Evolutionary conservation across 2,329 filamentous ascomycete species (phyloP), one percentile per base, ranked within the genome.

Genomic region (Curvularia lunata): DNA sequence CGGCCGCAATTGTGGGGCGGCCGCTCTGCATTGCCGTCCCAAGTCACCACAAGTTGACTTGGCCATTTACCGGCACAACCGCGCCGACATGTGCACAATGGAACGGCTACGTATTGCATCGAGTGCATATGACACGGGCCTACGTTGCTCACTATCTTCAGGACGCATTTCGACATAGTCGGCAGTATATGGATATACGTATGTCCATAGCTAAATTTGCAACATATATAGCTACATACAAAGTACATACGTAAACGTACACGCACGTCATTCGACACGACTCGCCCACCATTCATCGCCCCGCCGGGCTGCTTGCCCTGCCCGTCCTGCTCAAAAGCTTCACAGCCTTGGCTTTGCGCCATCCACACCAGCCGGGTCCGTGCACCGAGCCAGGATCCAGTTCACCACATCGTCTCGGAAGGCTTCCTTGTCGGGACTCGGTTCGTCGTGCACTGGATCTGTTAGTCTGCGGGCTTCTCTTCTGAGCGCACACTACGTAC

Each of bases 391-490:
- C 40, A 75, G 52, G 49, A 78, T 73, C 75, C 75, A 78, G 30
- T 66, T 63, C 23, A 63, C 70, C 18, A 76, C 71, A 59, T 78
- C 75, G 19, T 75, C 67, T 32, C 70, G 63, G 52, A 76, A 78
- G 5, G 54, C 65, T 34, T 73, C 67, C 55, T 72, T 75, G 30
- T 78, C 68, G 6, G 70, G 66, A 27, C 64, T 68, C 18, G 74
- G 75, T 54, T 78, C 75, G 54, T 75, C 72, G 50, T 78, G 75
- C 53, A 78, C 75, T 77, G 54, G 37, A 16, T 27, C 43, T 34
- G 42, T 74, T 52, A 73, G 66, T 53, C 34, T 43, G 18, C 8
- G 9, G 5, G 16, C 23, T 16, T 28, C 3, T 13, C 16, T 18
- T 32, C 41, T 32, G 9, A 25, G 28, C 25, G 19, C 10, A 28